Evolutionary conservation across 2,329 filamentous ascomycete genomes (phyloP).

Genomic region (Emericellopsis atlantica): DNA sequence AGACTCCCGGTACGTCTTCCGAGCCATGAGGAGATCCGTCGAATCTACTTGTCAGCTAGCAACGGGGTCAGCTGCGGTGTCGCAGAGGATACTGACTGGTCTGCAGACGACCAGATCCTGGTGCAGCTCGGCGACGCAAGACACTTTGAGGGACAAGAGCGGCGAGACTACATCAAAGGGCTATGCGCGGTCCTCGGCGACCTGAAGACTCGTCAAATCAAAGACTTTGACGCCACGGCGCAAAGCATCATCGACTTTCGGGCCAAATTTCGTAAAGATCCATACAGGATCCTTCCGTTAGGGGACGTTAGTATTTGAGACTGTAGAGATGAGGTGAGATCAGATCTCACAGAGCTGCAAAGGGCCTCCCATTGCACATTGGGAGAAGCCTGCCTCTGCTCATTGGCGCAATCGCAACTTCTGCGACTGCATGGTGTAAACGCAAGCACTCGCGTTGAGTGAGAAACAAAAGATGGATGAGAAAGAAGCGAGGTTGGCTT

Average conservation of each 20-base stretch:
- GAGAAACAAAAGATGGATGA: too few species aligned
- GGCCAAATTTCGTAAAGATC: conserved; percentile 50
- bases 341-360: background rate
- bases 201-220: conserved; percentile 45
- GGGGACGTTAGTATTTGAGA: conserved; percentile 26
- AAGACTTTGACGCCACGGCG: conserved; percentile 56
- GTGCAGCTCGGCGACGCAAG: conserved; percentile 57
- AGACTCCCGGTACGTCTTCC: conserved; percentile 21
- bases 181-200: conserved; percentile 48
- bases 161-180: conserved; percentile 48
- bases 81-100: conserved; percentile 4
- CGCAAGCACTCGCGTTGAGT: too few species aligned
- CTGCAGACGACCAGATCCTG: conserved; percentile 59
- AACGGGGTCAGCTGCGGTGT: background rate
- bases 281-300: conserved; percentile 48
- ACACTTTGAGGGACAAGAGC: conserved; percentile 48
- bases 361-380: conserved; percentile 1
- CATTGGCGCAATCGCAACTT: background rate
- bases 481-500: too few species aligned
- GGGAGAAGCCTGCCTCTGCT: background rate
- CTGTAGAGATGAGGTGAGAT: conserved; percentile 8
- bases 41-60: background rate
- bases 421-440: too few species aligned
- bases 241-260: conserved; percentile 55
- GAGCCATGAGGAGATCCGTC: conserved; percentile 4